These are phyloP conservation scores for Ophioceras dolichostomum DNA, from an alignment of 2,329 filamentous ascomycete species.

Conservation along the genomic window DNA sequence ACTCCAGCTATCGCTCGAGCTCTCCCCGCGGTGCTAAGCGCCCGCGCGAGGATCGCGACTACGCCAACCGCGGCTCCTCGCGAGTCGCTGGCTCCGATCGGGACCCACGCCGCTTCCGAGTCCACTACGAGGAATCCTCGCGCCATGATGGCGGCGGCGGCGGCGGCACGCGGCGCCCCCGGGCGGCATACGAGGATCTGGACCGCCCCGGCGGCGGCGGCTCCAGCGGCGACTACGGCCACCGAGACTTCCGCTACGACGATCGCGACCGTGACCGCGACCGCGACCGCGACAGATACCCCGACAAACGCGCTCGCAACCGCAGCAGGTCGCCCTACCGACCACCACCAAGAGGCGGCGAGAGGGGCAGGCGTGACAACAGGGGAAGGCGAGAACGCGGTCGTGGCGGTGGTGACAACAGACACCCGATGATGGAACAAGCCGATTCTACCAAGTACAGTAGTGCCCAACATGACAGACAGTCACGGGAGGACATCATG, in stretches of 20 bases:
- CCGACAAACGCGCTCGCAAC: conserved; percentile 27
- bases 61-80: conserved; percentile 22
- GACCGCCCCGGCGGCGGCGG: conserved; percentile 27
- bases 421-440: conserved; percentile 16
- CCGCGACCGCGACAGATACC: conserved; percentile 18
- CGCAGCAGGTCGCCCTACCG: conserved; percentile 39
- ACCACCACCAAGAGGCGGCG: conserved; percentile 22
- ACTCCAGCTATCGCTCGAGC: conserved; percentile 33
- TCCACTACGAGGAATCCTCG: conserved; percentile 47
- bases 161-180: conserved; percentile 18
- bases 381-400: conserved; percentile 14
- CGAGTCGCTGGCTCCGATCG: conserved; percentile 22
- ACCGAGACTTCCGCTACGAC: conserved; percentile 28
- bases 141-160: conserved; percentile 18
- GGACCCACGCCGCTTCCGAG: conserved; percentile 48
- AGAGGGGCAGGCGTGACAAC: conserved; percentile 18
- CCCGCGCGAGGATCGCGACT: conserved; percentile 48
- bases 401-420: conserved; percentile 15
- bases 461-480: conserved; percentile 33
- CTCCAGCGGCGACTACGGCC: conserved; percentile 4
- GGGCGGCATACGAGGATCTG: conserved; percentile 43
- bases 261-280: too few relatives aligned
- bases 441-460: conserved; percentile 26
- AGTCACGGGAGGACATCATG: conserved; percentile 44
- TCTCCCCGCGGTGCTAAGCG: conserved; percentile 60